Evolutionary conservation across 345 rosid genomes (phyloP), one percentile per base, ranked within the genome.

Genomic region (Pseudoturritis turrita): DNA sequence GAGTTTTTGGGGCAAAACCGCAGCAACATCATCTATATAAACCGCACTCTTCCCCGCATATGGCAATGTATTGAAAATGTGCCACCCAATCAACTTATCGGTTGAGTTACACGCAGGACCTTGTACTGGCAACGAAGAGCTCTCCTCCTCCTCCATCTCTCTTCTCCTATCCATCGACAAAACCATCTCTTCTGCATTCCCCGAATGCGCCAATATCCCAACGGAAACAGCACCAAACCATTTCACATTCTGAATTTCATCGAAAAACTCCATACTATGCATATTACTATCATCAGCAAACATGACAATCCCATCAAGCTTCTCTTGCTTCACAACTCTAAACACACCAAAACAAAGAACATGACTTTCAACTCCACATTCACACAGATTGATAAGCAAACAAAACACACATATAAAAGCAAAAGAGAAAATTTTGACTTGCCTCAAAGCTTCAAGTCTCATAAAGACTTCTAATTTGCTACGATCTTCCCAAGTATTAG

Each of bases 231-330:
- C 87, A 7, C 97, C 98, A 3, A 96, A 83, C 98, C 97, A 96
- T 74, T 84, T 86, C 74, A 92, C 94, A 60, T 82, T 90, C 73
- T 92, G 99, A 64, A 96, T 86, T 73, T 90, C 99, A 46, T 90
- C 97, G 45, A 92, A 96, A 17, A 92, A 84, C 77, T 96, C 99
- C 96, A 92, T 88, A 72, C 94, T 85, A 73, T 96, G 98, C 96
- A 96, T 88, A 57, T 92, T 96, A 74, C 99, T 88, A 78, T 96
- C 99, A 72, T 96, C 99, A 1, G 87, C 91, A 84, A 96, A 92
- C 89, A 88, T 81, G 74, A 92, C 97, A 33, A 96, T 35, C 54
- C 99, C 98, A 73, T 96, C 97, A 87, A 92, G 83, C 84, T 84
- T 96, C 95, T 87, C 81, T 66, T 96, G 91, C 66, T 80, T 84